Evolutionary conservation across 768 basidiomycete genomes (phyloP).

Genomic region (Tylopilus balloui): DNA sequence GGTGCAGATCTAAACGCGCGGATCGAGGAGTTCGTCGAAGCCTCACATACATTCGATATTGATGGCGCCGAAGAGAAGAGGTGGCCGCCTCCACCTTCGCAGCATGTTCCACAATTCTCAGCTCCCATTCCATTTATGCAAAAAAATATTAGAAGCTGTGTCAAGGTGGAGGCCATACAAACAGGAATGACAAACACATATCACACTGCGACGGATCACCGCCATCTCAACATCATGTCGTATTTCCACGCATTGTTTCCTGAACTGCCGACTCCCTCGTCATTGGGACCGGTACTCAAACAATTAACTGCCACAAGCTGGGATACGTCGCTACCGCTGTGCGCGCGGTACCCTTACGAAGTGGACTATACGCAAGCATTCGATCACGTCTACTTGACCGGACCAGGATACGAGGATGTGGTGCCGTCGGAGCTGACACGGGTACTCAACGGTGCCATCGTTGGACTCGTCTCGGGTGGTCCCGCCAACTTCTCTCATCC

Average conservation of each 20-base stretch:
- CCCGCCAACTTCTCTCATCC: not conserved
- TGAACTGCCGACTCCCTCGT: constrained; percentile 23
- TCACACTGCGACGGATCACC: constrained; percentile 58
- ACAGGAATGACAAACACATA: constrained; percentile 24
- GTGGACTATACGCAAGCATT: constrained; percentile 56
- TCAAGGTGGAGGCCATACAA: constrained; percentile 43
- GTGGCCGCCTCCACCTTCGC: constrained; percentile 13
- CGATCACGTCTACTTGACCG: constrained; percentile 61
- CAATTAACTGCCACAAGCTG: constrained; percentile 48
- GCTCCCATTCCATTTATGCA: not conserved
- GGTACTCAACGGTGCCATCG: constrained; percentile 77
- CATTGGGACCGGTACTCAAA: constrained; percentile 16
- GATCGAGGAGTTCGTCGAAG: constrained; percentile 63
- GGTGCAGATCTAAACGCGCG: constrained; percentile 72
- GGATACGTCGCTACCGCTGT: constrained; percentile 66
- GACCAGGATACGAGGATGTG: constrained; percentile 78
- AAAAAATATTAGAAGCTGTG: not conserved
- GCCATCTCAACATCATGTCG: constrained; percentile 65
- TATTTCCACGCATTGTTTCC: constrained; percentile 63
- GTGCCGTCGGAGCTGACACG: constrained; percentile 59
- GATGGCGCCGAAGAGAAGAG: constrained; percentile 20
- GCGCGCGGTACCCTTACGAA: constrained; percentile 66
- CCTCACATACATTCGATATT: constrained; percentile 36
- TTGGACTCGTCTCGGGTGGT: constrained; percentile 55
- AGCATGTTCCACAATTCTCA: constrained; percentile 4